A percentile compares a stretch with the other conserved stretches of the same genome.
Conservation (phyloP, 1,139 yeast species). For the Candida tropicalis region DNA sequence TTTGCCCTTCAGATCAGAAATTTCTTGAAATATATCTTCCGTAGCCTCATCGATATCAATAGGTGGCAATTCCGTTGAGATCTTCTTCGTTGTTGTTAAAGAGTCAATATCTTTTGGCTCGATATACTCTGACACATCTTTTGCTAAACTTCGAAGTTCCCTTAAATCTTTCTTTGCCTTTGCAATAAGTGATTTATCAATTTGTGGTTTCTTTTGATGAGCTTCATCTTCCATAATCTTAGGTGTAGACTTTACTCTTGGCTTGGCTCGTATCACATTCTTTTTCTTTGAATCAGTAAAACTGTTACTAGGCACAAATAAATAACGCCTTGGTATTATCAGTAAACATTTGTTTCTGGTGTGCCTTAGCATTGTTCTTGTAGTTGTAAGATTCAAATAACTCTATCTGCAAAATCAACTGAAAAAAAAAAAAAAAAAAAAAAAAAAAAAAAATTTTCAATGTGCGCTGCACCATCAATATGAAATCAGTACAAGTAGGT, state of each 20-base stretch:
- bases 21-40: constrained; percentile 4
- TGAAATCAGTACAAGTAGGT: no score
- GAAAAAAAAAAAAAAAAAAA: no score
- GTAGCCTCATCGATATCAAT: constrained; percentile 5
- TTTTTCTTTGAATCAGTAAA: constrained; percentile 1
- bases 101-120: constrained; percentile 1
- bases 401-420: no score
- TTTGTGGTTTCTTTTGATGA: background rate
- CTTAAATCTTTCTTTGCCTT: constrained; percentile 1
- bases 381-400: no score
- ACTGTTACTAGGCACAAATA: constrained; percentile 9
- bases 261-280: background rate
- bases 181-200: background rate
- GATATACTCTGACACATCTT: constrained; percentile 1
- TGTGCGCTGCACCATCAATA: no score
- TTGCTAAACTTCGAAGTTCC: constrained; percentile 2
- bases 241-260: background rate
- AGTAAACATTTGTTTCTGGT: background rate
- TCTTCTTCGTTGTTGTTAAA: constrained; percentile 1
- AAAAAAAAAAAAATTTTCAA: no score
- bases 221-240: background rate
- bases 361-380: background rate
- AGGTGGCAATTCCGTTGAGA: constrained; percentile 1
- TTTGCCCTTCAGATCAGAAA: constrained; percentile 6
- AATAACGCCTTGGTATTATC: background rate